These are phyloP conservation scores for Tinospora cordifolia DNA, from an alignment of 164 flowering plant genomes.

Conservation along the genomic window DNA sequence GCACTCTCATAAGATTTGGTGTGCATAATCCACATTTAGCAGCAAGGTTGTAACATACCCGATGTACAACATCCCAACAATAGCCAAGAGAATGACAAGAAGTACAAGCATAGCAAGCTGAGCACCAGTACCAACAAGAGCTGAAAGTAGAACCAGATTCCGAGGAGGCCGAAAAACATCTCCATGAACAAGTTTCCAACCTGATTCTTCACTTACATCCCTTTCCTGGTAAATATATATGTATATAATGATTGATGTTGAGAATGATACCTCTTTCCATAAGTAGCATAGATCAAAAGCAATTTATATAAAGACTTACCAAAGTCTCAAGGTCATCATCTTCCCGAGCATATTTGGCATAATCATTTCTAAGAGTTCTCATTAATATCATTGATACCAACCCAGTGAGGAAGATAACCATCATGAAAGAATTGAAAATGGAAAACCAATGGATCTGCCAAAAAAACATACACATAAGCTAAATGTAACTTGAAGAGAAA, in stretches of 20 bases:
- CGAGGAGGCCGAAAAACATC: slow-evolving; percentile 93
- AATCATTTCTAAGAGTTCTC: slow-evolving; percentile 98
- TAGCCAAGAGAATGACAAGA: slow-evolving; percentile 85
- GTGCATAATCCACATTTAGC: not conserved
- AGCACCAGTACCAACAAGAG: slow-evolving; percentile 97
- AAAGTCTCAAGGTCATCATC: slow-evolving; percentile 95
- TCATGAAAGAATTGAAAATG: slow-evolving; percentile 97
- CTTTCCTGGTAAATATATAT: slow-evolving; percentile 54
- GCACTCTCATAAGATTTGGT: not conserved
- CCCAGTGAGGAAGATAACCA: slow-evolving; percentile 99
- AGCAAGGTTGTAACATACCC: slow-evolving; percentile 58
- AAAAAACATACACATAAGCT: not conserved
- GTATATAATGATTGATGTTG: slow-evolving; percentile 3
- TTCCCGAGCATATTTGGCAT: slow-evolving; percentile 97
- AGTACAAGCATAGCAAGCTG: slow-evolving; percentile 89
- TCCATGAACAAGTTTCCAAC: slow-evolving; percentile 99
- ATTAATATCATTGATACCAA: slow-evolving; percentile 97
- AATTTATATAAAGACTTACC: slow-evolving; percentile 46
- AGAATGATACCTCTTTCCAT: not conserved
- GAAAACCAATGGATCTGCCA: slow-evolving; percentile 98
- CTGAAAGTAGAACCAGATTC: slow-evolving; percentile 69
- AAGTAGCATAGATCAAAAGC: not conserved
- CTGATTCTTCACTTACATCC: slow-evolving; percentile 98
- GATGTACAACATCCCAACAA: slow-evolving; percentile 82
- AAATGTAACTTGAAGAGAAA: not conserved